A percentile compares a stretch with the other conserved stretches of the same genome.
phyloP scores from a whole-genome alignment of 495 filamentous ascomycete genomes.

The Pseudevernia furfuracea region DNA sequence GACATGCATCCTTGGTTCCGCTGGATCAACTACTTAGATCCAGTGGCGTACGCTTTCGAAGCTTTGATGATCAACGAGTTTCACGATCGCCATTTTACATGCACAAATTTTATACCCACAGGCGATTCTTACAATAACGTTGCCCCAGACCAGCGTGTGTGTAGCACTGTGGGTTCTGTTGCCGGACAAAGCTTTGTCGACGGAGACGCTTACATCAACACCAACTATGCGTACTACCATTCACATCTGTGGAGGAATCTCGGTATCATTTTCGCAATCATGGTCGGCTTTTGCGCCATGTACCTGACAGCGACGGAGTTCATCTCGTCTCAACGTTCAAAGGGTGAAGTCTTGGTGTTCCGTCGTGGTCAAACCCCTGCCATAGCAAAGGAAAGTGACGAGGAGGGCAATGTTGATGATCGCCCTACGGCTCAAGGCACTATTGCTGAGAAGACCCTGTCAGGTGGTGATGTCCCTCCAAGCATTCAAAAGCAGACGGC shows the following conservation, averaged over 20 bases:
- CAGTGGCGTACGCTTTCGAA: conserved; percentile 82
- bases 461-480: conserved; percentile 25
- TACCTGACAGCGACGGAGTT: conserved; percentile 71
- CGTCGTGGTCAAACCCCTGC: conserved; percentile 63
- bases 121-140: conserved; percentile 44
- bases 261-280: conserved; percentile 71
- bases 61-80: conserved; percentile 89
- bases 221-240: conserved; percentile 52
- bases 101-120: conserved; percentile 53
- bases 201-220: conserved; percentile 63
- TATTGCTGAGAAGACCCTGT: conserved; percentile 27
- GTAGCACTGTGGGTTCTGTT: conserved; percentile 53
- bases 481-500: conserved; percentile 54
- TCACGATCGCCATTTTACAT: conserved; percentile 54
- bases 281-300: conserved; percentile 53
- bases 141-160: conserved; percentile 41
- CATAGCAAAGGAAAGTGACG: conserved; percentile 51
- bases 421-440: conserved; percentile 31
- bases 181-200: conserved; percentile 48
- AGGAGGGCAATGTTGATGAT: conserved; percentile 37
- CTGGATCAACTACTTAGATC: conserved; percentile 84
- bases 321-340: conserved; percentile 69
- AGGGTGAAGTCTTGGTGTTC: conserved; percentile 85
- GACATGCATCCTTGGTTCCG: conserved; percentile 46
- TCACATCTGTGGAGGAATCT: conserved; percentile 71